These are phyloP conservation scores for Diaporthe vexans DNA, from an alignment of 2,329 filamentous ascomycete species.

Conservation along the genomic window DNA sequence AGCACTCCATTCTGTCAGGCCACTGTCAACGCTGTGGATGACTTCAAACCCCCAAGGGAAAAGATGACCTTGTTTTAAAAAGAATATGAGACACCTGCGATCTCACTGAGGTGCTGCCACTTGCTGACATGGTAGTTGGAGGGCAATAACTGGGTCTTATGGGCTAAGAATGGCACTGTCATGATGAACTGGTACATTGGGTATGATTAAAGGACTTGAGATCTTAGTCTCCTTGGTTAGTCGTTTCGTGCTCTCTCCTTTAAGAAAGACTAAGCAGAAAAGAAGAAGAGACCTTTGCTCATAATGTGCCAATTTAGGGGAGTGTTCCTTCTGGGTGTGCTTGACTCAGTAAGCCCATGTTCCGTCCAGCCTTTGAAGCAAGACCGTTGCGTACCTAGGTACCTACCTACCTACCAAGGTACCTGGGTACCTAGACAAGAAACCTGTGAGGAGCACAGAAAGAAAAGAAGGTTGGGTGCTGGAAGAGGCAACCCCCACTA, in stretches of 20 bases:
- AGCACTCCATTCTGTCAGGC: too few relatives aligned
- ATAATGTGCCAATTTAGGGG: not conserved
- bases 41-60: too few relatives aligned
- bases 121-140: not conserved
- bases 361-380: not conserved
- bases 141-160: not conserved
- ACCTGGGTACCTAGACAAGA: not conserved
- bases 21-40: too few relatives aligned
- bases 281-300: not conserved
- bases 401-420: too few relatives aligned
- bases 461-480: not conserved
- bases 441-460: not conserved
- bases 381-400: not conserved
- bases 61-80: too few relatives aligned
- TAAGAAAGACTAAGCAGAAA: not conserved
- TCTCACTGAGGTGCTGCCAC: not conserved
- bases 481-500: too few relatives aligned
- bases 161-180: too few relatives aligned
- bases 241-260: not conserved
- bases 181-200: not conserved
- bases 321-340: not conserved
- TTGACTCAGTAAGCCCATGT: not conserved
- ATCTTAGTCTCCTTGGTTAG: not conserved
- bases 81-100: not conserved
- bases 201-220: not conserved